phyloP scores from a whole-genome alignment of 225 moss, liverwort and hornwort genomes.

The Bryum argenteum region DNA sequence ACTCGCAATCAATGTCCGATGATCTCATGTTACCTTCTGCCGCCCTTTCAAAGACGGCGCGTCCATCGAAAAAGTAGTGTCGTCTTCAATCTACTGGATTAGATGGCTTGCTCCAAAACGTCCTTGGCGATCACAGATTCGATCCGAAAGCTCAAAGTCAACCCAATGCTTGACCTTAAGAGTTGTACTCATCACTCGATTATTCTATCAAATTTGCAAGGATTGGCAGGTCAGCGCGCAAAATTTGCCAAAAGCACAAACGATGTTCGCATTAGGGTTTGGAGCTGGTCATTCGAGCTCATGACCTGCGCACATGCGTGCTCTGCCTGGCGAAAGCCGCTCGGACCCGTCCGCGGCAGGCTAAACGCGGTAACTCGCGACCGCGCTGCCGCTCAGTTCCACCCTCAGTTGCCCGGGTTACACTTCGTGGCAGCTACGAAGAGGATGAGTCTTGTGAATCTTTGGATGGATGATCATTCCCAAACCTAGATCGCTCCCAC shows the following conservation, averaged over 20 bases:
- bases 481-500: too few relatives aligned
- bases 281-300: neutral
- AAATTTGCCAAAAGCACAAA: neutral
- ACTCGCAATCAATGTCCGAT: slow-evolving; percentile 6
- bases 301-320: too few relatives aligned
- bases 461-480: too few relatives aligned
- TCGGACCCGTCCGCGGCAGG: too few relatives aligned
- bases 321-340: too few relatives aligned
- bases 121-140: neutral
- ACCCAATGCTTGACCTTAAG: too few relatives aligned
- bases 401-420: too few relatives aligned
- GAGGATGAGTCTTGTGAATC: too few relatives aligned
- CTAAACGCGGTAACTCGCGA: too few relatives aligned
- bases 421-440: too few relatives aligned
- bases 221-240: neutral
- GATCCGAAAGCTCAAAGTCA: neutral
- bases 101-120: neutral
- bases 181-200: neutral
- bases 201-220: neutral
- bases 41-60: slow-evolving; percentile 61
- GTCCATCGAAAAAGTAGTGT: slow-evolving; percentile 39
- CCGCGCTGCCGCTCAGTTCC: too few relatives aligned
- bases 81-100: slow-evolving; percentile 15
- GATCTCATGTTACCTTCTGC: slow-evolving; percentile 46
- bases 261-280: slow-evolving; percentile 25